Evolutionary conservation across 202 grass and related monocot species (phyloP), one percentile per base, ranked within the genome.

Genomic region (Digitaria exilis): DNA sequence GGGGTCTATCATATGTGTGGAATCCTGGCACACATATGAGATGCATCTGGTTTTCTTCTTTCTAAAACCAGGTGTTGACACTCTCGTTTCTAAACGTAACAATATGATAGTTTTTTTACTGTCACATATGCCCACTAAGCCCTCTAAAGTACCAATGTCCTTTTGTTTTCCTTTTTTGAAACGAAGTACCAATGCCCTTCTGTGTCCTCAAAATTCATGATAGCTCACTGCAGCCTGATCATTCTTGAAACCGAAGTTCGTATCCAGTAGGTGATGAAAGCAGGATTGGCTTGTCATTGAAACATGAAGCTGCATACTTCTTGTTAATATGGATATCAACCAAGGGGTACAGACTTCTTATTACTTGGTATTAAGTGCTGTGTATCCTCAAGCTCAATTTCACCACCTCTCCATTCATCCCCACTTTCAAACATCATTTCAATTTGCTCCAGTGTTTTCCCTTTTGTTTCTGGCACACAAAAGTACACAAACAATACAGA

Each of bases 361-460:
- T 24, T 69, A 66, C 74, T 77, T n/a, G 73, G 71, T 81, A 97
- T 91, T 73, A 97, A 79, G 74, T 89, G 82, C 2, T 90, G 82
- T 24, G 80, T 91, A 80, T 95, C 92, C 82, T 81, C 86, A 76
- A 93, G 83, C 85, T 97, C 88, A 21, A 95, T 28, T 45, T 91
- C 92, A 65, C 82, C 84, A 77, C 82, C 80, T 80, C 69, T 86
- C 65, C 84, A 84, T 79, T 94, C 88, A 31, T 86, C 89, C 44
- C 65, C 86, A 25, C 39, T 52, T 88, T 85, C 90, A 86, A 94
- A 97, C 90, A 97, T 86, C 42, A 91, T 89, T 80, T 97, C 95
- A 80, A 97, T 97, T 81, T 95, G 92, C 63, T 97, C 95, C 43
- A 97, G 80, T 12, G 92, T 87, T 90, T 97, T 97, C 62, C 88